Evolutionary conservation across 352 stramenopile species (phyloP).

Genomic region (Pythium guiyangense): DNA sequence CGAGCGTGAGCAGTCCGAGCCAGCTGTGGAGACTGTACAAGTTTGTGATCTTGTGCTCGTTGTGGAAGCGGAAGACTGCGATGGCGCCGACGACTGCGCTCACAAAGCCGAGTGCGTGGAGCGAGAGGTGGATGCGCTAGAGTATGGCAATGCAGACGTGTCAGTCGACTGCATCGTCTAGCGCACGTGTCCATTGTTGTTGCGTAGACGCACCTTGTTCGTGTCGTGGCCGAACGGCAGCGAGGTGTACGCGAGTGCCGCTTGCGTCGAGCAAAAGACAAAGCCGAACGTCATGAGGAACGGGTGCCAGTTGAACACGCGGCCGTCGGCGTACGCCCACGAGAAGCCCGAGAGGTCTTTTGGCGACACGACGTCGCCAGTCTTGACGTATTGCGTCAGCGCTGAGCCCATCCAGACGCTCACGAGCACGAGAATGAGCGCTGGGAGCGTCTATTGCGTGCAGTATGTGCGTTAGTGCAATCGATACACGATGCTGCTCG

Average conservation of each 20-base stretch:
- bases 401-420: slow-evolving; percentile 67
- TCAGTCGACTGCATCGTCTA: too few species aligned
- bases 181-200: background rate
- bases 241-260: slow-evolving; percentile 61
- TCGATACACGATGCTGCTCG: background rate
- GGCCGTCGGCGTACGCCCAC: slow-evolving; percentile 48
- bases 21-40: slow-evolving; percentile 87
- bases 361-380: slow-evolving; percentile 32
- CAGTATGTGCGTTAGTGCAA: background rate
- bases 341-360: slow-evolving; percentile 63
- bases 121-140: slow-evolving; percentile 62
- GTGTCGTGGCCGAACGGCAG: slow-evolving; percentile 58
- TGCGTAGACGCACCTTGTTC: slow-evolving; percentile 44
- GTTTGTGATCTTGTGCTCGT: slow-evolving; percentile 82
- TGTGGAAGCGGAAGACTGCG: slow-evolving; percentile 85
- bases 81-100: slow-evolving; percentile 52
- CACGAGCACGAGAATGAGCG: slow-evolving; percentile 59
- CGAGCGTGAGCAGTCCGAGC: slow-evolving; percentile 63
- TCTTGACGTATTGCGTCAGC: slow-evolving; percentile 53
- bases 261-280: slow-evolving; percentile 70
- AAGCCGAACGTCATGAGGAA: slow-evolving; percentile 84
- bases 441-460: slow-evolving; percentile 35
- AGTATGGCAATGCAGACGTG: background rate
- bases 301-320: slow-evolving; percentile 87
- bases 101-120: slow-evolving; percentile 62